phyloP scores from a whole-genome alignment of 2,329 filamentous ascomycete genomes.

The Chlorencoelia australis region DNA sequence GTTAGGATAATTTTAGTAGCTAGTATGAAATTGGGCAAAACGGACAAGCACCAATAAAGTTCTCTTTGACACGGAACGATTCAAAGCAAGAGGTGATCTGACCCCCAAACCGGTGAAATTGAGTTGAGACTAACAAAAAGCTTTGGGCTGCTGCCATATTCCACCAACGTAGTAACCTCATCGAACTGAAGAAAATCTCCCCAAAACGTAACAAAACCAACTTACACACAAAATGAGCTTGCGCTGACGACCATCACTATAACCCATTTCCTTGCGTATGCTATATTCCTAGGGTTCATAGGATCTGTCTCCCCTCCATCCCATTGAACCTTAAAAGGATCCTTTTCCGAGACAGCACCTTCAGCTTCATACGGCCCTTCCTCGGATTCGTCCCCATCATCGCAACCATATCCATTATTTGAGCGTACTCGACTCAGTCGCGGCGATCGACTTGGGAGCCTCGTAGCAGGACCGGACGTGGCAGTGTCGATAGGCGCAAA shows the following conservation, averaged over 20 bases:
- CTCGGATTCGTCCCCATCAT: slow-evolving; percentile 12
- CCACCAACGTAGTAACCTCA: neutral
- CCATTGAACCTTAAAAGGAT: slow-evolving; percentile 62
- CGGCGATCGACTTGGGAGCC: slow-evolving; percentile 6
- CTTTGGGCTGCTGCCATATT: neutral
- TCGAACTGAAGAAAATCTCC: neutral
- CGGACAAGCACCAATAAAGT: neutral
- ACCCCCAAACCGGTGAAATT: too few relatives aligned
- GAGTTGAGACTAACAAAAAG: neutral
- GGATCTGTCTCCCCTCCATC: slow-evolving; percentile 64
- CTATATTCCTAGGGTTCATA: slow-evolving; percentile 62
- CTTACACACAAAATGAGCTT: slow-evolving; percentile 76
- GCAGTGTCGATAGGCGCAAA: slow-evolving; percentile 15
- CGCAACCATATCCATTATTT: slow-evolving; percentile 27
- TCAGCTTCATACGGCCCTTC: slow-evolving; percentile 9
- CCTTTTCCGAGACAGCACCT: slow-evolving; percentile 25
- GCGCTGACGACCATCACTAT: slow-evolving; percentile 65
- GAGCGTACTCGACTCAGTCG: slow-evolving; percentile 17
- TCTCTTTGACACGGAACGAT: too few relatives aligned
- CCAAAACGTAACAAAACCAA: slow-evolving; percentile 21
- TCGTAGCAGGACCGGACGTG: slow-evolving; percentile 1
- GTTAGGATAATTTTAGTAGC: too few relatives aligned
- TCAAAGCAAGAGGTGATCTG: too few relatives aligned
- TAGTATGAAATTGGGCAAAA: too few relatives aligned
- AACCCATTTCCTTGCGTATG: slow-evolving; percentile 60